Evolutionary conservation across 345 rosid species (phyloP).

Genomic region (Rhodamnia argentea): DNA sequence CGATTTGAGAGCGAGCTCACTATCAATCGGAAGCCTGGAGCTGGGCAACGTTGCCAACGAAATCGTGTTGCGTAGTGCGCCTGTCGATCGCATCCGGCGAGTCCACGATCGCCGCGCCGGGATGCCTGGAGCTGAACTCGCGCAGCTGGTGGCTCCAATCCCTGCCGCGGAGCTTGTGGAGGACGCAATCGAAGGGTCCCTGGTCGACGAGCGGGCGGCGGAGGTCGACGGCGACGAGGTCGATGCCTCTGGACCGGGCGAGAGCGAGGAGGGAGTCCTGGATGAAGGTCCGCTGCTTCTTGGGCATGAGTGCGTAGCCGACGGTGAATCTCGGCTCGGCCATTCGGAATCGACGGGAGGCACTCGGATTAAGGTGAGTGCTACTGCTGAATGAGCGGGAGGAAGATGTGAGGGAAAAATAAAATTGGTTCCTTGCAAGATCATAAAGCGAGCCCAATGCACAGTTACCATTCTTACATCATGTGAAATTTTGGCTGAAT

Average conservation of each 20-base stretch:
- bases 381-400: too few relatives aligned
- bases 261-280: conserved; percentile 25
- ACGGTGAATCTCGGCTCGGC: conserved; percentile 25
- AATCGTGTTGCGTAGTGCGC: background rate
- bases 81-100: conserved; percentile 35
- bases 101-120: conserved; percentile 29
- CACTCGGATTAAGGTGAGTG: background rate
- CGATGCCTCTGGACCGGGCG: conserved; percentile 31
- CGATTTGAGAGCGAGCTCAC: background rate
- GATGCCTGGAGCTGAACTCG: conserved; percentile 18
- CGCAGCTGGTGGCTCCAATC: conserved; percentile 38
- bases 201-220: conserved; percentile 30
- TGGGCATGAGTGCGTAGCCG: conserved; percentile 47
- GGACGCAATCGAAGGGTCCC: conserved; percentile 48
- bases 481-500: too few relatives aligned
- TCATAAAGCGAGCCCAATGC: too few relatives aligned
- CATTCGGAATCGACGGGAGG: conserved; percentile 8
- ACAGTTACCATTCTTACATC: too few relatives aligned
- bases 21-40: background rate
- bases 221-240: conserved; percentile 31
- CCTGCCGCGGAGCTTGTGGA: conserved; percentile 45
- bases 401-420: too few relatives aligned
- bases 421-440: too few relatives aligned
- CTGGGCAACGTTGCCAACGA: background rate
- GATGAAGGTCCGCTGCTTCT: conserved; percentile 45